Conservation (phyloP, 805 yeast species). For the Groenewaldozyma tartarivorans region DNA sequence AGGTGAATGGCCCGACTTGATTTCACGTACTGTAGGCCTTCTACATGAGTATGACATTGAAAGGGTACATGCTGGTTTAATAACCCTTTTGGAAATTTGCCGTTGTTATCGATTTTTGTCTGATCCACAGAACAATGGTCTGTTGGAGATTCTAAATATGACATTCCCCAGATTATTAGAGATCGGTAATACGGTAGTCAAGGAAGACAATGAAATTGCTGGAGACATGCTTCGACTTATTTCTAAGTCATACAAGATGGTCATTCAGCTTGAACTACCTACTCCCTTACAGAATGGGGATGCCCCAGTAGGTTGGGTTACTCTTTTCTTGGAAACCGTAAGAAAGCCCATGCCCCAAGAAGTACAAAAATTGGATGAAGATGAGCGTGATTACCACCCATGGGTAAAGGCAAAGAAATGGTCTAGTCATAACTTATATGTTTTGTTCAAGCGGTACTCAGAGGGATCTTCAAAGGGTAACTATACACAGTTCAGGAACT, state of each 20-base stretch:
- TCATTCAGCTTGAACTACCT: constrained; percentile 62
- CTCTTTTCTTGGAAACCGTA: constrained; percentile 62
- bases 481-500: constrained; percentile 39
- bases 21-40: constrained; percentile 37
- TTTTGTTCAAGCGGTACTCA: constrained; percentile 57
- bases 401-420: constrained; percentile 81
- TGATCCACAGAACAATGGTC: constrained; percentile 41
- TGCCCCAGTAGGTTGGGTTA: constrained; percentile 56
- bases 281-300: constrained; percentile 46
- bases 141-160: constrained; percentile 45
- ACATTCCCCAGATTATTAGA: constrained; percentile 58
- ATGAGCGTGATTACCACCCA: constrained; percentile 43
- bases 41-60: constrained; percentile 36
- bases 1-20: constrained; percentile 43
- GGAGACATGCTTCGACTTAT: constrained; percentile 72
- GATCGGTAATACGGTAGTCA: constrained; percentile 50
- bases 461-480: constrained; percentile 1
- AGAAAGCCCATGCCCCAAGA: constrained; percentile 48
- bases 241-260: constrained; percentile 69
- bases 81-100: constrained; percentile 60
- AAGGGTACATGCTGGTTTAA: constrained; percentile 55
- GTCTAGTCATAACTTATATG: constrained; percentile 70
- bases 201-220: constrained; percentile 32
- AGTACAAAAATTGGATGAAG: constrained; percentile 41
- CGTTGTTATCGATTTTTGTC: constrained; percentile 63